phyloP scores from a whole-genome alignment of 2,329 filamentous ascomycete species.

The Cercospora beticola region DNA sequence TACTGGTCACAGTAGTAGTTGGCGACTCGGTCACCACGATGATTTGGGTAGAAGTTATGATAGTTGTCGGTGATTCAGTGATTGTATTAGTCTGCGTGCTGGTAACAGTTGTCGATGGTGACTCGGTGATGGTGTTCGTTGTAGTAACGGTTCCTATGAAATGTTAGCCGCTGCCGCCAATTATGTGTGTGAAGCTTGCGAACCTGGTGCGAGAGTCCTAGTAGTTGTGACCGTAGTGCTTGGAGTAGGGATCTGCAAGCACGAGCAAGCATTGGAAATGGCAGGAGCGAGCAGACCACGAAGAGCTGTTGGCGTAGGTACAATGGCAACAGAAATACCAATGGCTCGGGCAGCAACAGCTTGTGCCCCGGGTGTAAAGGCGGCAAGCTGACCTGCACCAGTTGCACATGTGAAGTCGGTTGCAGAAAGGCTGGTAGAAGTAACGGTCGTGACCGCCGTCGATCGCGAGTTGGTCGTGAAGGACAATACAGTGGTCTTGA shows the following conservation, averaged over 20 bases:
- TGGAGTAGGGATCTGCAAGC: background rate
- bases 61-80: background rate
- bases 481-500: background rate
- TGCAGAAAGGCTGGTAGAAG: background rate
- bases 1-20: background rate
- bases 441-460: background rate
- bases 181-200: background rate
- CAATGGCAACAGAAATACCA: background rate
- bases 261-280: background rate
- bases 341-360: background rate
- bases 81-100: background rate
- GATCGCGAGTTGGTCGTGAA: background rate
- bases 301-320: background rate
- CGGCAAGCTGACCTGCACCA: background rate
- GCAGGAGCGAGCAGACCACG: background rate
- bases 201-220: background rate
- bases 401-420: background rate
- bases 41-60: background rate
- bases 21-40: background rate
- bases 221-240: background rate
- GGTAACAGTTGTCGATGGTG: background rate
- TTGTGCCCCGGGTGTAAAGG: background rate
- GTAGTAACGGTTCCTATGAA: background rate
- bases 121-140: background rate
- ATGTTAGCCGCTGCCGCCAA: background rate